Evolutionary conservation across 2,329 filamentous ascomycete genomes (phyloP).

Genomic region (Emydomyces testavorans): DNA sequence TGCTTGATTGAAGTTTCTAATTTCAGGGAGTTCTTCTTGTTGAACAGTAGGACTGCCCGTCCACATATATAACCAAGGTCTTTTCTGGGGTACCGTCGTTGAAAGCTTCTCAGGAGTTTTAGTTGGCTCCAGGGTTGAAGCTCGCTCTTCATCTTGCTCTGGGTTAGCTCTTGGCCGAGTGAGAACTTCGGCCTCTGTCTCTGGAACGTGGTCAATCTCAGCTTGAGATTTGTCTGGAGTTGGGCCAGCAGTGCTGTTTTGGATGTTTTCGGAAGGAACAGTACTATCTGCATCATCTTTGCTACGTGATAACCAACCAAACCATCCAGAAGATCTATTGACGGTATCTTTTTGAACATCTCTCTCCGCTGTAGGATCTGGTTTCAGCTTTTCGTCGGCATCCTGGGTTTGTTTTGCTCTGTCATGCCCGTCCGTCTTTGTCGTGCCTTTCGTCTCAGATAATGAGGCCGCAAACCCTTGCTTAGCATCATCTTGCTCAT

Average conservation of each 20-base stretch:
- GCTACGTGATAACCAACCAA: slow-evolving; percentile 17
- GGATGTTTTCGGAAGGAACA: background rate
- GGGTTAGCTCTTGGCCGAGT: slow-evolving; percentile 9
- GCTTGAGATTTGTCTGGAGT: background rate
- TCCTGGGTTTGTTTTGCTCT: background rate
- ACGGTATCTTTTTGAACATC: slow-evolving; percentile 18
- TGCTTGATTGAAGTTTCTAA: background rate
- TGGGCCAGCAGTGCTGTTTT: background rate
- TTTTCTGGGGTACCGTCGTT: slow-evolving; percentile 24
- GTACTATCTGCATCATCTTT: slow-evolving; percentile 1
- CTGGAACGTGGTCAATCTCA: background rate
- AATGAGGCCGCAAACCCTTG: background rate
- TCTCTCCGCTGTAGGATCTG: slow-evolving; percentile 14
- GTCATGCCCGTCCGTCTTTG: background rate
- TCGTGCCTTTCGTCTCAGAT: background rate
- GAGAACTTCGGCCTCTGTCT: background rate
- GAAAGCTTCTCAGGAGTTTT: background rate
- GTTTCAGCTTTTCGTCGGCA: slow-evolving; percentile 1
- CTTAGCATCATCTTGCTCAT: slow-evolving; percentile 9
- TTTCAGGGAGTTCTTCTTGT: slow-evolving; percentile 10
- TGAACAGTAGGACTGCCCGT: slow-evolving; percentile 22
- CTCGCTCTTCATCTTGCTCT: slow-evolving; percentile 8
- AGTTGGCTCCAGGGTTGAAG: background rate
- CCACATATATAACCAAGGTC: slow-evolving; percentile 39
- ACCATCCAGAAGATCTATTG: slow-evolving; percentile 13